phyloP scores from a whole-genome alignment of 2,329 filamentous ascomycete species.

The Teratosphaeria nubilosa region DNA sequence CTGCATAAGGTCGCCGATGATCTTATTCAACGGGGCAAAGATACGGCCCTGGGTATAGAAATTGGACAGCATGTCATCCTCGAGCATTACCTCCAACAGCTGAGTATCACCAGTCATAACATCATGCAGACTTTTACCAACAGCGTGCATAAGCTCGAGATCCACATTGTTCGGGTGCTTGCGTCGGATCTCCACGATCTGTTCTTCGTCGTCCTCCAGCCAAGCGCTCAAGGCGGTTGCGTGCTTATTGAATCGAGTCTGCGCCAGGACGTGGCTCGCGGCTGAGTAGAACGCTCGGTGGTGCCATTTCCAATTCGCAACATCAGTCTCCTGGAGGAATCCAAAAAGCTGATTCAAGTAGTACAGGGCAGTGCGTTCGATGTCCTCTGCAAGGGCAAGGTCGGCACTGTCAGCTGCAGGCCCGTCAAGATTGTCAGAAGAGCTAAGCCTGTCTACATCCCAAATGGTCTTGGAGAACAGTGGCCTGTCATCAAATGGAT shows the following conservation, averaged over 20 bases:
- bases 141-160: neutral
- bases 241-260: too few species aligned
- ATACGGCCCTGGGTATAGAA: neutral
- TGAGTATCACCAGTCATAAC: neutral
- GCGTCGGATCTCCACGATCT: neutral
- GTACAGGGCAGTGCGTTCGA: neutral
- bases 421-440: too few species aligned
- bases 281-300: neutral
- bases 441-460: too few species aligned
- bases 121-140: neutral
- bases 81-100: neutral
- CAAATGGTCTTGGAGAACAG: neutral
- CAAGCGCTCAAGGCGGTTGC: neutral
- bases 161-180: neutral
- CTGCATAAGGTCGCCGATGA: too few species aligned
- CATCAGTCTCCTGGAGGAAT: neutral
- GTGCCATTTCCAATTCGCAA: neutral
- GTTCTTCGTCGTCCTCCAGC: neutral
- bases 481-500: neutral
- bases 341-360: neutral
- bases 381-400: neutral
- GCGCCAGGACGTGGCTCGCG: too few species aligned
- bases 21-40: too few species aligned
- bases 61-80: neutral
- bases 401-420: neutral